These are phyloP conservation scores for Ceratobasidium theobromae DNA, from an alignment of 1,284 basidiomycete genomes.

Conservation along the genomic window DNA sequence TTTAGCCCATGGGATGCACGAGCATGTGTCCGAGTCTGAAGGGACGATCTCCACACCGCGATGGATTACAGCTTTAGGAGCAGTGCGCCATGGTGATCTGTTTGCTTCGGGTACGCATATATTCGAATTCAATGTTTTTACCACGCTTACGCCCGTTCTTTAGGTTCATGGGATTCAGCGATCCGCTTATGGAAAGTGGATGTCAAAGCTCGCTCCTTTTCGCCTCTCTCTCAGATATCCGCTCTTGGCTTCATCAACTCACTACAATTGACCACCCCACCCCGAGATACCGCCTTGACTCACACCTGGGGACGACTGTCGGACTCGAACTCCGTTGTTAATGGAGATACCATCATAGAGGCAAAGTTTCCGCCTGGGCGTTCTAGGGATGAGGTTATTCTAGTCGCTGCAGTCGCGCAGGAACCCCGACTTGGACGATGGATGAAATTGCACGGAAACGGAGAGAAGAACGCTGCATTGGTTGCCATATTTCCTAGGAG, in stretches of 20 bases:
- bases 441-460: conserved; percentile 68
- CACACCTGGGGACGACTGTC: conserved; percentile 8
- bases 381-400: conserved; percentile 51
- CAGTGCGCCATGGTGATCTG: conserved; percentile 85
- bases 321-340: conserved; percentile 12
- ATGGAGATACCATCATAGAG: conserved; percentile 31
- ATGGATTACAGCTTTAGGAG: conserved; percentile 86
- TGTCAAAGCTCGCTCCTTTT: conserved; percentile 72
- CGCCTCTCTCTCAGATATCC: conserved; percentile 61
- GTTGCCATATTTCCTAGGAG: conserved; percentile 52
- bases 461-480: conserved; percentile 71
- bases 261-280: conserved; percentile 73
- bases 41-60: conserved; percentile 76
- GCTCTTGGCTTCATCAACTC: conserved; percentile 86
- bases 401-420: conserved; percentile 81
- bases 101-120: conserved; percentile 76
- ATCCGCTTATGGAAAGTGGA: conserved; percentile 91
- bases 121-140: conserved; percentile 1
- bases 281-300: conserved; percentile 50
- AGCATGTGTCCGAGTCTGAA: conserved; percentile 67
- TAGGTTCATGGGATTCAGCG: conserved; percentile 89
- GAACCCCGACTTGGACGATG: conserved; percentile 90
- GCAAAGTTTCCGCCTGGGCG: conserved; percentile 2
- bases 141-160: conserved; percentile 29
- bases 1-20: conserved; percentile 84